Conservation (phyloP, 1,284 basidiomycete species). For the Cerioporus squamosus region DNA sequence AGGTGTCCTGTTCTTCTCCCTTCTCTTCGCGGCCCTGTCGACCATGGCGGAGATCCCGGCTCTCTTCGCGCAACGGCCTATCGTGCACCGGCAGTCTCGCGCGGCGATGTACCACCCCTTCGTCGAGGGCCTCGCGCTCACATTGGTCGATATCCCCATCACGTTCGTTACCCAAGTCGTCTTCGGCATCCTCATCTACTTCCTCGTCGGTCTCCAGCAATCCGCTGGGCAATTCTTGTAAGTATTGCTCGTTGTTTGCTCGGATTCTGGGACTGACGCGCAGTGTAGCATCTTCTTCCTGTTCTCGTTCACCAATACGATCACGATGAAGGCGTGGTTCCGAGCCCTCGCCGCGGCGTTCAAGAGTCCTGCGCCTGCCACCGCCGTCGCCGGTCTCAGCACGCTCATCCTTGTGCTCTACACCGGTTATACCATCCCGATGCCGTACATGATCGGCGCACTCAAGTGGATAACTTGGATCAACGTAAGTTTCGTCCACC, state of each 20-base stretch:
- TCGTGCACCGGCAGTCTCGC: constrained; percentile 64
- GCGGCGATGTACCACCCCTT: constrained; percentile 71
- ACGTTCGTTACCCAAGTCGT: constrained; percentile 53
- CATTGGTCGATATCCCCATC: constrained; percentile 74
- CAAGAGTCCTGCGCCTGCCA: constrained; percentile 56
- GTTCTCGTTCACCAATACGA: constrained; percentile 51
- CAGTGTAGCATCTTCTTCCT: constrained; percentile 52
- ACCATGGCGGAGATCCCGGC: constrained; percentile 78
- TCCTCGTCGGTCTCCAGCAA: constrained; percentile 61
- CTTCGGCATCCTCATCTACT: constrained; percentile 66
- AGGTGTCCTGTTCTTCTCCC: constrained; percentile 74
- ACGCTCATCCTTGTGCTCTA: constrained; percentile 51
- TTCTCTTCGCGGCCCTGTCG: constrained; percentile 57
- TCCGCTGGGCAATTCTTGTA: constrained; percentile 65
- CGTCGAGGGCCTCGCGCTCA: constrained; percentile 68
- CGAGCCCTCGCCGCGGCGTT: constrained; percentile 60
- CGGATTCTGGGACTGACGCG: neutral
- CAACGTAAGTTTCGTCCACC: constrained; percentile 46
- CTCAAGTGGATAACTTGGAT: constrained; percentile 68
- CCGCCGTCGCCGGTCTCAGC: constrained; percentile 61
- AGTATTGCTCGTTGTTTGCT: constrained; percentile 23
- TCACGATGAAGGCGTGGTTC: constrained; percentile 70
- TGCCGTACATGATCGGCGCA: constrained; percentile 64
- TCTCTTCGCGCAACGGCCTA: constrained; percentile 73
- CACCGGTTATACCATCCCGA: constrained; percentile 53